Evolutionary conservation across 2,329 filamentous ascomycete species (phyloP).

Genomic region (Cercospora citrullina): DNA sequence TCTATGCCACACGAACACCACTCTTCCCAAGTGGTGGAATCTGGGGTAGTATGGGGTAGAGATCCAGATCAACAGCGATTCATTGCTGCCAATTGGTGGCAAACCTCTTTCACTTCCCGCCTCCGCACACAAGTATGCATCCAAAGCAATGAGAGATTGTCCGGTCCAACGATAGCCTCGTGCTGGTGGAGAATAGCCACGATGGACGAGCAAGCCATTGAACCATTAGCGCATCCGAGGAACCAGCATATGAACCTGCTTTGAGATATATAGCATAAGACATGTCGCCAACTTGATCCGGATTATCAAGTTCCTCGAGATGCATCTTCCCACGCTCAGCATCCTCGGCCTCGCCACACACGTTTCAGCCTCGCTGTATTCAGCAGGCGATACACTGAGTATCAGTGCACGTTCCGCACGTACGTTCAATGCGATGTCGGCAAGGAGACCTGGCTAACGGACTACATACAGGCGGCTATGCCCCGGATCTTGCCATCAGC

Average conservation of each 20-base stretch:
- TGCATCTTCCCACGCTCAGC: neutral
- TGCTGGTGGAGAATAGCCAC: neutral
- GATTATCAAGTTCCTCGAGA: neutral
- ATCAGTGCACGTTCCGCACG: slow-evolving; percentile 1
- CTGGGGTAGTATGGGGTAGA: neutral
- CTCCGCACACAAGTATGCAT: neutral
- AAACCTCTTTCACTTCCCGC: neutral
- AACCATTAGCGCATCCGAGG: neutral
- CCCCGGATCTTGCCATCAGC: slow-evolving; percentile 2
- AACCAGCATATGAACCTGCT: neutral
- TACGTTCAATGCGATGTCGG: neutral
- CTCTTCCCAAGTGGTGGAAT: neutral
- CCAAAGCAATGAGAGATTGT: neutral
- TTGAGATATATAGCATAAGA: neutral
- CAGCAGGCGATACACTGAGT: neutral
- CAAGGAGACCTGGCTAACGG: neutral
- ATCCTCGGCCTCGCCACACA: neutral
- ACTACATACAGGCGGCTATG: neutral
- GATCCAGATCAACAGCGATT: neutral
- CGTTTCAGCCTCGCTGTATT: neutral
- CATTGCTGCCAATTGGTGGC: neutral
- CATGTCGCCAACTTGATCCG: neutral
- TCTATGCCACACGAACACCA: neutral
- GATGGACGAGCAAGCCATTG: neutral
- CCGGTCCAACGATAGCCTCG: neutral